Base-by-base conservation (phyloP, 495 filamentous ascomycete species). In the Pseudoneurospora amorphoporcata region DNA sequence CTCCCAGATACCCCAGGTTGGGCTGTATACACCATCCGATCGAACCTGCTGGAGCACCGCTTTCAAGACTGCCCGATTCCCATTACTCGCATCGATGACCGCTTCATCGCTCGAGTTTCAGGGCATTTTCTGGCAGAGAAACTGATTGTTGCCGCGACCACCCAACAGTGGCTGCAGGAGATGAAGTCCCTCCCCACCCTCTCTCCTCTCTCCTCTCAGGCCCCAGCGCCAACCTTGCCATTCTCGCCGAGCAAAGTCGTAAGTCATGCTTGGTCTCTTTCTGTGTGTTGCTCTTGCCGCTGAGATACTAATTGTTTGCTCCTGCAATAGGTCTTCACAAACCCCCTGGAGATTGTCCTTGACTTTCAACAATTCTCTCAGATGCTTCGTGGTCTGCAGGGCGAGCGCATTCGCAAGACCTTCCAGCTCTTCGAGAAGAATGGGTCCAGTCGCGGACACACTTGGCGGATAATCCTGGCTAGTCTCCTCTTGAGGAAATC, bases 301-400 rank as follows among this genome's bases (percentile, higher is more conserved):
- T 40, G 39, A 40, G 39, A 40, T 40, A 12, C 39, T 40, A 40
- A 40, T 40, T 40, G 39, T 40, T 40, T 40, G 10, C 10, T 40
- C 10, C 9, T 12, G 39, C 39, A 40, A 40, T 40, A 96, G 93
- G 88, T 97, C 74, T 97, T 97, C 84, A 97, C 94, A 76, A 99
- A 98, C 82, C 95, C 95, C 45, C 88, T 99, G 12, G 95, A 99
- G 82, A 99, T 99, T 78, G 95, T 99, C 72, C 90, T 99, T 83
- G 94, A 94, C 75, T 98, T 98, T 82, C 91, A 92, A 10, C 95
- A 99, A 81, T 98, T 99, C 83, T 91, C 95, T 42, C 95, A 99
- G 83, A 97, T 99, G 95, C 87, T 99, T 73, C 92, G 95, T 71
- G 95, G 94, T 40, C 84, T 98, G 73, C 95, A 98, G 82, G 95